Percentiles rank a stretch among this genome's conserved stretches.
Conservation (phyloP, 1,284 basidiomycete species). For the Boletus sp. region DNA sequence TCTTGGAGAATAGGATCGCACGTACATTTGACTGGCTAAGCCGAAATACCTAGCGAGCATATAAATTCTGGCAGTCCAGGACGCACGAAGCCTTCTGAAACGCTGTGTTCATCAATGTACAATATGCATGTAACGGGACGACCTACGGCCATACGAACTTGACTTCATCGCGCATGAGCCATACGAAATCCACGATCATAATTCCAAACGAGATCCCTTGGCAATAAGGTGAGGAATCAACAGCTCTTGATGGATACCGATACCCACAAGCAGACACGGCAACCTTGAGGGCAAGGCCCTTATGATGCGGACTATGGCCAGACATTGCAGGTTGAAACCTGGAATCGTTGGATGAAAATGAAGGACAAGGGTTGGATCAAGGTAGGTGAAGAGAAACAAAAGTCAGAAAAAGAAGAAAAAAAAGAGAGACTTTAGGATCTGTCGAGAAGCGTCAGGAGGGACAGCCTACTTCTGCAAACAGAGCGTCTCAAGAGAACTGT, state of each 20-base stretch:
- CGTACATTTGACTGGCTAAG: constrained; percentile 21
- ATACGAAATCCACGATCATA: constrained; percentile 20
- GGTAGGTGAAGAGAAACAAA: neutral
- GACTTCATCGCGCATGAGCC: constrained; percentile 16
- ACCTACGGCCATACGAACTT: constrained; percentile 23
- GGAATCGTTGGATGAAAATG: neutral
- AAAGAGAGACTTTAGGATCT: neutral
- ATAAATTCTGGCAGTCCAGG: constrained; percentile 13
- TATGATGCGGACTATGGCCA: neutral
- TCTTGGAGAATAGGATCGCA: neutral
- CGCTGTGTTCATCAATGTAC: neutral
- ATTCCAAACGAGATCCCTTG: constrained; percentile 8
- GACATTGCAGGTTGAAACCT: neutral
- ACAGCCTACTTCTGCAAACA: too few species aligned
- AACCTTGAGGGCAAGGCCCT: constrained; percentile 8
- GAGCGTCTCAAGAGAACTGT: too few species aligned
- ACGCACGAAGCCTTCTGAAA: constrained; percentile 11
- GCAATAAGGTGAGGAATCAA: neutral
- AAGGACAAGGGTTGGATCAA: neutral
- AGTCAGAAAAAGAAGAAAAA: neutral
- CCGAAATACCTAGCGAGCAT: constrained; percentile 16
- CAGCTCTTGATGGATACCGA: neutral
- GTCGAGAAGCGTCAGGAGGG: neutral
- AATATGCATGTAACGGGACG: neutral
- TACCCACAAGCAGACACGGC: constrained; percentile 12